These are phyloP conservation scores for Buxus sempervirens DNA, from an alignment of 164 flowering plant genomes.

Conservation along the genomic window DNA sequence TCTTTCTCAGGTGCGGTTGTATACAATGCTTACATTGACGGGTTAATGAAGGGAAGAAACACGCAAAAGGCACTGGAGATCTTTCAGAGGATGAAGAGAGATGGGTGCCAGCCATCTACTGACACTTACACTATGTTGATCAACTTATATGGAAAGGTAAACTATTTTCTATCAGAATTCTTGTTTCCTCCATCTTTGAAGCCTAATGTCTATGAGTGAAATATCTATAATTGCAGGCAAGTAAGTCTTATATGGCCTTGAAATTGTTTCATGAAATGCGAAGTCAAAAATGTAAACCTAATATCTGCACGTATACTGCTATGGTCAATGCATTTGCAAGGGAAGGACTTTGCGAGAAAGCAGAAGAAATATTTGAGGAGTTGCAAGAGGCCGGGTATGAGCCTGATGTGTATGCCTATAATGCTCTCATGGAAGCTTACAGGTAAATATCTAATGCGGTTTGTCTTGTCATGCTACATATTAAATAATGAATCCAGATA, in stretches of 20 bases:
- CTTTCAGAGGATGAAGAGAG: constrained; percentile 76
- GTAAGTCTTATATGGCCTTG: constrained; percentile 68
- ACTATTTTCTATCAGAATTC: not conserved
- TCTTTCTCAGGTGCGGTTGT: constrained; percentile 58
- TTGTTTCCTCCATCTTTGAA: not conserved
- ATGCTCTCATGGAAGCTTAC: constrained; percentile 95
- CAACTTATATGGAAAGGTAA: constrained; percentile 81
- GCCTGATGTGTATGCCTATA: constrained; percentile 93
- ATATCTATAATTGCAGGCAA: constrained; percentile 36
- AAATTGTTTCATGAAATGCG: constrained; percentile 76
- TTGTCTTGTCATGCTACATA: not conserved
- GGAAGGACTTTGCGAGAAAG: constrained; percentile 88
- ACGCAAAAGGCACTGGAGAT: constrained; percentile 59
- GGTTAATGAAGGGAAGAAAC: constrained; percentile 62
- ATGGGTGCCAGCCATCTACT: constrained; percentile 59
- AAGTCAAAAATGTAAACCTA: constrained; percentile 57
- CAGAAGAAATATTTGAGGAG: constrained; percentile 83
- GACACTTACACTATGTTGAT: constrained; percentile 85
- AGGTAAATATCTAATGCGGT: constrained; percentile 31
- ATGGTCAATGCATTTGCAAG: constrained; percentile 88
- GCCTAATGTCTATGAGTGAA: not conserved
- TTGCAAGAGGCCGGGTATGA: constrained; percentile 82
- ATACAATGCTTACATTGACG: constrained; percentile 81
- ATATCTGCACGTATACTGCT: constrained; percentile 86
- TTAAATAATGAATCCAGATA: not conserved